Conservation (phyloP, 805 yeast genomes). For the Starmerella etchellsii region DNA sequence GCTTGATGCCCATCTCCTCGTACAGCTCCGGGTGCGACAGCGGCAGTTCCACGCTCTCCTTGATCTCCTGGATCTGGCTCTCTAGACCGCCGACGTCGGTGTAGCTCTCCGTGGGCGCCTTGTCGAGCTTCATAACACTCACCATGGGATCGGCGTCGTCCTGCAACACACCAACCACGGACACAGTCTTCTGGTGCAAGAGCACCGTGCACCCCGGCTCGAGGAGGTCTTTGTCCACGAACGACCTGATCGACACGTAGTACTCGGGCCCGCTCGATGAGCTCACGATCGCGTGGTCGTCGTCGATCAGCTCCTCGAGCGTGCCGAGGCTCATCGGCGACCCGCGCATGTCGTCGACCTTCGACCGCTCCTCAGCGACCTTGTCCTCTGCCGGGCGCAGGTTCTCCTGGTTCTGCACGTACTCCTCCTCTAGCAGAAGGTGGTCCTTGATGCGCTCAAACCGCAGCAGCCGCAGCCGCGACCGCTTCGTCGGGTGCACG, state of each 20-base stretch:
- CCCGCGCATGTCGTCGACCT: constrained; percentile 91
- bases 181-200: constrained; percentile 87
- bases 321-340: constrained; percentile 95
- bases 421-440: constrained; percentile 85
- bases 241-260: constrained; percentile 87
- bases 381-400: constrained; percentile 93
- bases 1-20: constrained; percentile 97
- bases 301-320: constrained; percentile 92
- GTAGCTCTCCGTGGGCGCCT: constrained; percentile 92
- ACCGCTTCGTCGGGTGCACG: constrained; percentile 85
- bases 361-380: constrained; percentile 90
- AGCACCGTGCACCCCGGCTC: constrained; percentile 97
- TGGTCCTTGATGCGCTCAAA: constrained; percentile 96
- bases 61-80: constrained; percentile 90
- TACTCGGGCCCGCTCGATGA: constrained; percentile 94
- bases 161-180: constrained; percentile 94
- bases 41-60: constrained; percentile 93
- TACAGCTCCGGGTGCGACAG: constrained; percentile 91
- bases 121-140: constrained; percentile 92
- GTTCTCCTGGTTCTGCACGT: constrained; percentile 86
- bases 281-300: constrained; percentile 96
- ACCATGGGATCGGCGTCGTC: constrained; percentile 98
- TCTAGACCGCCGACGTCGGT: constrained; percentile 97
- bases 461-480: constrained; percentile 78
- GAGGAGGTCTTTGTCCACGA: constrained; percentile 88